Evolutionary conservation across 2,329 filamentous ascomycete genomes (phyloP), one percentile per base, ranked within the genome.

Genomic region (Aspergillus fischeri): DNA sequence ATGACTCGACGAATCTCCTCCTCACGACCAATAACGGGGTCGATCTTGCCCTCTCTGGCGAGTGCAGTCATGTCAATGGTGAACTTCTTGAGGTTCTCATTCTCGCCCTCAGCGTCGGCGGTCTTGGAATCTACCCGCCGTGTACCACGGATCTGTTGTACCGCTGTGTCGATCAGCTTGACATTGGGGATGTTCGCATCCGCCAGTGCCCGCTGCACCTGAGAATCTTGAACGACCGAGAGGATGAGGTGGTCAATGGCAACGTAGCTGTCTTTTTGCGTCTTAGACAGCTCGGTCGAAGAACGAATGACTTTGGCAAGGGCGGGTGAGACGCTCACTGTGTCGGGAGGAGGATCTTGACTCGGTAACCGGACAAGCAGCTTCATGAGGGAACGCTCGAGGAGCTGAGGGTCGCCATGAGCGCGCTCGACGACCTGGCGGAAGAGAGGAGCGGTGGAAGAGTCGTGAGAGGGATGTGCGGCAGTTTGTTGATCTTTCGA

Each of bases 21-120:
- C 73, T 97, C 93, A 77, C 93, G 86, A 45, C 93, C 93, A 76
- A 97, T 97, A 73, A 97, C 93, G 2, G 93, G 93, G 73, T 97
- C 93, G 57, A 97, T 92, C 78, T 97, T 97, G 73, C 95, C 95
- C 78, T 99, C 94, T 73, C 92, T 84, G 59, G 94, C 94, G 87
- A 97, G 88, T 51, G 90, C 83, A 10, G 94, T 99, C 92, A 99
- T 96, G 76, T 99, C 94, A 69, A 97, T 94, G 56, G 94, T 97
- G 77, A 97, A 99, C 70, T 97, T 99, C 79, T 92, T 91, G 59
- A 99, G 81, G 71, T 96, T 97, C 77, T 99, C 94, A 68, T 92
- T 90, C 69, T 97, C 93, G 69, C 89, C 83, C 75, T 97, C 94
- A 0, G 78, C 87, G 76, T 99, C 94, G 55, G 94, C 94, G 3